These are phyloP conservation scores for Typha latifolia DNA, from an alignment of 176 grass and related monocot genomes.

Conservation along the genomic window DNA sequence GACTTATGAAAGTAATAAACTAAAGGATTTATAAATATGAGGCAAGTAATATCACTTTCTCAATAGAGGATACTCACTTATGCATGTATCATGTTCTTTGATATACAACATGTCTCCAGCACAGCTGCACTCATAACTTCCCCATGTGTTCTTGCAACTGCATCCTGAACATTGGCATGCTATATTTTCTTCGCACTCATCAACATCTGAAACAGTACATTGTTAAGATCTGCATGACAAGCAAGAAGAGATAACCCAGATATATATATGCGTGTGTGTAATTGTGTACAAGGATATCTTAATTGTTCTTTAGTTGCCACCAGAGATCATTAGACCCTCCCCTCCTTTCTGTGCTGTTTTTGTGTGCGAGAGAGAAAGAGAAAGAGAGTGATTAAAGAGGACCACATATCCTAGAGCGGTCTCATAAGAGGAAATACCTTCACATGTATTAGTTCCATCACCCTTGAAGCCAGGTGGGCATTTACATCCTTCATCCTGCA, in stretches of 20 bases:
- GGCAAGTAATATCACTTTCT: background rate
- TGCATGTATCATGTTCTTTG: conserved; percentile 90
- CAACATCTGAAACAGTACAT: conserved; percentile 53
- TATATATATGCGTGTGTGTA: no score
- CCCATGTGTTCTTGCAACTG: conserved; percentile 90
- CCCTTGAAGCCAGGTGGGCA: conserved; percentile 76
- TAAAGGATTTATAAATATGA: background rate
- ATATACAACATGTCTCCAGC: conserved; percentile 75
- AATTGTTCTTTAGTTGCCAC: no score
- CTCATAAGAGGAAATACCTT: conserved; percentile 35
- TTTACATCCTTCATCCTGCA: conserved; percentile 83
- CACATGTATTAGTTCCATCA: conserved; percentile 66
- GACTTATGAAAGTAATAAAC: background rate
- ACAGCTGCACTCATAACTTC: conserved; percentile 85
- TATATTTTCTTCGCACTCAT: conserved; percentile 78
- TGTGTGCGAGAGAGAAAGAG: no score
- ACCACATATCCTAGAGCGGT: background rate
- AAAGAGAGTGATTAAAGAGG: no score
- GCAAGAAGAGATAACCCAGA: background rate
- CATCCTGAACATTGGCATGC: conserved; percentile 88
- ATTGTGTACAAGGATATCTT: no score
- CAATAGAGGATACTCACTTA: conserved; percentile 42
- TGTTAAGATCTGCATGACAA: conserved; percentile 9
- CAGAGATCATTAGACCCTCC: no score
- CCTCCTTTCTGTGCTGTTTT: no score